Evolutionary conservation across 305 asterid genomes (phyloP).

Genomic region (Plantago coronopus): DNA sequence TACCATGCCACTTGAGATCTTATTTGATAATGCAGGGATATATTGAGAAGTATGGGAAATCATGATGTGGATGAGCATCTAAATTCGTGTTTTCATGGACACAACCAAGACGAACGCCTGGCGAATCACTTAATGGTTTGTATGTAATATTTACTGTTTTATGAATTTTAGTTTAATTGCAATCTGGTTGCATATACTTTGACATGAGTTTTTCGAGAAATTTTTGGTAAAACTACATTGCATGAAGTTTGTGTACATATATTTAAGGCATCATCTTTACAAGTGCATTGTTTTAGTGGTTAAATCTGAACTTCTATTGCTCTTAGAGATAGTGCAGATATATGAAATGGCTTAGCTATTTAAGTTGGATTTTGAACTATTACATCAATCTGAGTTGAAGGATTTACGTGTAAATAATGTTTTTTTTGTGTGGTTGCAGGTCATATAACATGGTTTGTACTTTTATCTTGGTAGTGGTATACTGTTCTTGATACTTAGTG

Average conservation of each 20-base stretch:
- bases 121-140: not conserved
- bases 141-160: constrained; percentile 6
- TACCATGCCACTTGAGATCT: constrained; percentile 25
- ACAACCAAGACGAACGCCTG: no score
- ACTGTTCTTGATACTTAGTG: no score
- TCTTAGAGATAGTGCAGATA: not conserved
- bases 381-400: not conserved
- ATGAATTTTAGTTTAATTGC: not conserved
- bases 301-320: not conserved
- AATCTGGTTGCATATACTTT: not conserved
- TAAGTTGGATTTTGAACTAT: not conserved
- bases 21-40: constrained; percentile 71
- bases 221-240: not conserved
- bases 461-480: not conserved
- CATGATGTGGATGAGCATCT: constrained; percentile 26
- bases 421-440: not conserved
- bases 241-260: constrained; percentile 7
- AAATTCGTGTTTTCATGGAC: no score
- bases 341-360: not conserved
- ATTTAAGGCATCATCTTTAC: not conserved
- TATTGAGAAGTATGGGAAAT: constrained; percentile 59
- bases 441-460: not conserved
- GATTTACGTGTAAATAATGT: not conserved
- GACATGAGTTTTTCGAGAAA: not conserved
- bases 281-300: not conserved